Conservation (phyloP, 352 stramenopile genomes). For the Peronospora tabacina region DNA sequence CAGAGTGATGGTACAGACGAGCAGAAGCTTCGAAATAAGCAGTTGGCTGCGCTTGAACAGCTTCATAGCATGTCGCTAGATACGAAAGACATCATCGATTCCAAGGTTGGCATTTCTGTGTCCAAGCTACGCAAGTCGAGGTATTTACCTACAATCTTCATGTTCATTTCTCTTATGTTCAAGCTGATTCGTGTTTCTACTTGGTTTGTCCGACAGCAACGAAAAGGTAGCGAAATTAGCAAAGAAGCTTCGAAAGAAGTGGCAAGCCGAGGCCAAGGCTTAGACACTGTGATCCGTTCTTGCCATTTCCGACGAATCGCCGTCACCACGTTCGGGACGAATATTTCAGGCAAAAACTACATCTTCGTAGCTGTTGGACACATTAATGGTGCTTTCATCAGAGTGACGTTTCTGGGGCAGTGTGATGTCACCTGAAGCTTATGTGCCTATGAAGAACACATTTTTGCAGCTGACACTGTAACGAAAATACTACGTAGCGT, state of each 20-base stretch:
- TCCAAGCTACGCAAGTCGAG: slow-evolving; percentile 73
- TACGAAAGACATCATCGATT: slow-evolving; percentile 71
- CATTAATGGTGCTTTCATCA: slow-evolving; percentile 6
- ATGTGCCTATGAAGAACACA: too few species aligned
- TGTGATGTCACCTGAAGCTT: not conserved
- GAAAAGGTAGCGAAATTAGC: slow-evolving; percentile 51
- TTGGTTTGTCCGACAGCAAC: slow-evolving; percentile 40
- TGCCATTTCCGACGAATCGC: slow-evolving; percentile 4
- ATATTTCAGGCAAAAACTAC: slow-evolving; percentile 1
- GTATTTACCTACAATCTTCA: slow-evolving; percentile 14
- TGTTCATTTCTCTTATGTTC: not conserved
- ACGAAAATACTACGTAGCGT: slow-evolving; percentile 9
- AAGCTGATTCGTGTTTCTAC: not conserved
- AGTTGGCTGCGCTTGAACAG: slow-evolving; percentile 44
- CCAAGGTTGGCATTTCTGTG: slow-evolving; percentile 66
- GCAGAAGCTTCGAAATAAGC: slow-evolving; percentile 31
- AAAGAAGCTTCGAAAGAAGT: slow-evolving; percentile 67
- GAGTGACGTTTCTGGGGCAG: slow-evolving; percentile 5
- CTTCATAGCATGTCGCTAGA: slow-evolving; percentile 56
- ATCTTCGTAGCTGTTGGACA: slow-evolving; percentile 17
- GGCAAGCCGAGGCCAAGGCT: slow-evolving; percentile 45
- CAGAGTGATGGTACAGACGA: slow-evolving; percentile 27
- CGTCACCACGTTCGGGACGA: slow-evolving; percentile 7
- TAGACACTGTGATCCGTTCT: slow-evolving; percentile 5
- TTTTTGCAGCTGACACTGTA: slow-evolving; percentile 10